Base-by-base conservation (phyloP, 1,284 basidiomycete species). In the Pseudozyma pruni region DNA sequence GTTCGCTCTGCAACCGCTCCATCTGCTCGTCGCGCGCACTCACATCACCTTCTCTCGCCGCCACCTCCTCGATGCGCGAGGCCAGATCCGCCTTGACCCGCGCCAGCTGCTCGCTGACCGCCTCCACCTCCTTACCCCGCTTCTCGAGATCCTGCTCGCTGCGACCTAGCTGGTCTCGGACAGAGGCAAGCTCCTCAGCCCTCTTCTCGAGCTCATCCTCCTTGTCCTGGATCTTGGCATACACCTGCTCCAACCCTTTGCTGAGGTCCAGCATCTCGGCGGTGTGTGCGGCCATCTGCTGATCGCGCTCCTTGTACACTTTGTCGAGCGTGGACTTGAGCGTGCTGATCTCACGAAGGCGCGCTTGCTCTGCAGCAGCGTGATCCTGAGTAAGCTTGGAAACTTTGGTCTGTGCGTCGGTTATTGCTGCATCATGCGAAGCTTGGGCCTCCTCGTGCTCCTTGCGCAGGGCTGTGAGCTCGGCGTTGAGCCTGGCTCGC, bases 211-310 rank as follows among this genome's bases (percentile, higher is more conserved):
- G 39, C 42, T 51, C 37, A 5, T 31, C 32, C 20, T 56, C 59
- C 33, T 53, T 59, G 1, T 42, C 39, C 33, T 23, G 20, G 25
- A 62, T 59, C 55, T 69, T 42, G 2, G 22, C 42, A 8, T 47
- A 40, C 3, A 59, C 51, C 8, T 25, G 8, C 41, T 69, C 55
- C 37, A 69, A 8, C 1, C 51, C 66, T 11, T 53, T 39, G 34
- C 54, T 54, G 8, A 69, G 31, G 32, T 69, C 59, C 29, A 69
- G n/a, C 66, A 69, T 69, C 48, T 69, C 66, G 9, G 13, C 38
- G 10, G 66, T 69, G 31, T 69, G 66, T 3, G 42, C 51, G 2
- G 43, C 19, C 51, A 69, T 59, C 32, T 69, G 66, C 46, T 41
- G 32, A 23, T 69, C 66, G 13, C 55, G 42, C 51, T 61, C 54